phyloP scores from a whole-genome alignment of 768 basidiomycete species.

The Hortiboletus flavorubellus region DNA sequence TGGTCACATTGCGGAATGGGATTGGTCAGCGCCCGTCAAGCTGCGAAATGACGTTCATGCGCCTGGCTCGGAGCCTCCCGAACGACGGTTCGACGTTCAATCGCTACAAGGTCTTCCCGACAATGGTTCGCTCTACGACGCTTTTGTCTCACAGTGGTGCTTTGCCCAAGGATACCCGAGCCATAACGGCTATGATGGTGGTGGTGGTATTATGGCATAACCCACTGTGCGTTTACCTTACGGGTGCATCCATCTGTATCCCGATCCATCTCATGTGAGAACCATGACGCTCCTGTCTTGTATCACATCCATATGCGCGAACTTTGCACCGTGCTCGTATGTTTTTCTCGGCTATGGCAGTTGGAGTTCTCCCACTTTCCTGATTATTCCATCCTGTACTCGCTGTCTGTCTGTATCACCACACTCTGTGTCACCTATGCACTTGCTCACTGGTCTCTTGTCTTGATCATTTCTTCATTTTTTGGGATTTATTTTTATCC shows the following conservation, averaged over 20 bases:
- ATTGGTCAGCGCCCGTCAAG: conserved; percentile 18
- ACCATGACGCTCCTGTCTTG: not conserved
- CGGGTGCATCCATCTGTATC: not conserved
- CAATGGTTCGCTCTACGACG: conserved; percentile 47
- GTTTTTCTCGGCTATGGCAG: not conserved
- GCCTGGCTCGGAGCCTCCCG: conserved; percentile 24
- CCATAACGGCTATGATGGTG: conserved; percentile 8
- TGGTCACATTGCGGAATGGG: conserved; percentile 18
- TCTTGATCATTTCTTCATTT: not conserved
- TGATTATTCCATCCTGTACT: not conserved
- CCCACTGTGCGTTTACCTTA: too few species aligned
- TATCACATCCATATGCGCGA: not conserved
- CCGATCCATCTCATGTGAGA: not conserved
- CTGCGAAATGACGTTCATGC: not conserved
- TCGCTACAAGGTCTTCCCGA: not conserved
- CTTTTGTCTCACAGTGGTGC: conserved; percentile 66
- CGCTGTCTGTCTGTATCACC: not conserved
- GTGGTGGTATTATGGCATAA: conserved; percentile 21
- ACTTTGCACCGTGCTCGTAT: not conserved
- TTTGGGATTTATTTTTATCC: not conserved
- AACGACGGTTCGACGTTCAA: not conserved
- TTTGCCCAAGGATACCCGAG: conserved; percentile 48
- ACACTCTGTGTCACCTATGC: not conserved
- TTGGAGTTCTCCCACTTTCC: not conserved
- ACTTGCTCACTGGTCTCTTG: not conserved